A percentile compares a stretch with the other conserved stretches of the same genome.
Conservation (phyloP, 768 basidiomycete species). For the Russula earlei region DNA sequence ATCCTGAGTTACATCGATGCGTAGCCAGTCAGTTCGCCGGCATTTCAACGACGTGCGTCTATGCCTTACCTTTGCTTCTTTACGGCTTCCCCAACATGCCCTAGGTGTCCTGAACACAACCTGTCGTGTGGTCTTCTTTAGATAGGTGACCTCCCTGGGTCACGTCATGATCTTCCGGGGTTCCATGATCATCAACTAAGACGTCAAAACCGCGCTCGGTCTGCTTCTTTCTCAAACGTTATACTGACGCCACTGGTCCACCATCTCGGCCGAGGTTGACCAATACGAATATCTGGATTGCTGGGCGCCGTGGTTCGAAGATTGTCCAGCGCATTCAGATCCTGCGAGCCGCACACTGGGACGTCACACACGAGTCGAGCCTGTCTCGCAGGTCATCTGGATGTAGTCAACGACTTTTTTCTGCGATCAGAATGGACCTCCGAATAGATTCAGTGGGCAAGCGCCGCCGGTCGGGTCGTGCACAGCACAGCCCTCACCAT, state of each 20-base stretch:
- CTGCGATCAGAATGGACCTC: background rate
- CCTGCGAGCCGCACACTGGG: background rate
- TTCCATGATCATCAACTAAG: background rate
- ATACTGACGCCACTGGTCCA: background rate
- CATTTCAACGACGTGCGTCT: background rate
- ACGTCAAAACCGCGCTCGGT: background rate
- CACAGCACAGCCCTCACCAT: background rate
- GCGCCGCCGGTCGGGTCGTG: background rate
- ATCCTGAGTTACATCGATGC: background rate
- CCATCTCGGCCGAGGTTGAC: too few species aligned
- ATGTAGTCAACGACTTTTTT: background rate
- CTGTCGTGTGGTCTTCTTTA: background rate
- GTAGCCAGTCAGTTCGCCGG: background rate
- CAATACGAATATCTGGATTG: background rate
- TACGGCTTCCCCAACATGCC: background rate
- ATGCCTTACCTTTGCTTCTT: background rate
- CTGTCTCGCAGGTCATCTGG: background rate
- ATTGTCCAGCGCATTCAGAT: too few species aligned
- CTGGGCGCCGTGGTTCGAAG: background rate
- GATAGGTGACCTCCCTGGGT: background rate
- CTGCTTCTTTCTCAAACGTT: background rate
- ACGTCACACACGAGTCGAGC: background rate
- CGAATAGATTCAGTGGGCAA: background rate
- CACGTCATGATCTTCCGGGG: background rate
- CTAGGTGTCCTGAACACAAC: background rate